Percentiles rank a stretch among this genome's conserved stretches.
Conservation (phyloP, 768 basidiomycete species). For the Hericium rajendrae region DNA sequence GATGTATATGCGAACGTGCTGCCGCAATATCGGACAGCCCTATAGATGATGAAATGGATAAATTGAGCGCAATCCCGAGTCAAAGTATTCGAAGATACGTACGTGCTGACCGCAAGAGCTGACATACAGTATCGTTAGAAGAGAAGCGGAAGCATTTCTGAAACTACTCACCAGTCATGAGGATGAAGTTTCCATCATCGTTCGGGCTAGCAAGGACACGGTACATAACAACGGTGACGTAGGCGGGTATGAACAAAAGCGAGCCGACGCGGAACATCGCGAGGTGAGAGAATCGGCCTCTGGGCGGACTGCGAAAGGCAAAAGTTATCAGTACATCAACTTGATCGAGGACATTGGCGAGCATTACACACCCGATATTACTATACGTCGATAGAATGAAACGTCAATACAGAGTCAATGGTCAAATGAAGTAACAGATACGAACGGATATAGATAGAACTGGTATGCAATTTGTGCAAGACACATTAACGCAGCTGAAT, state of each 20-base stretch:
- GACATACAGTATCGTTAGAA: conserved; percentile 7
- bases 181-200: conserved; percentile 62
- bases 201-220: conserved; percentile 60
- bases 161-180: conserved; percentile 64
- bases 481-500: conserved; percentile 84
- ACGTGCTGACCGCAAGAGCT: conserved; percentile 81
- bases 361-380: conserved; percentile 25
- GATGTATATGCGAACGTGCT: conserved; percentile 86
- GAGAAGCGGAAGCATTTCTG: conserved; percentile 1
- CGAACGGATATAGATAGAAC: conserved; percentile 84
- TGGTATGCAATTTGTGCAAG: conserved; percentile 90
- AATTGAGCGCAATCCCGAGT: neutral
- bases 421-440: conserved; percentile 6
- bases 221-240: conserved; percentile 69
- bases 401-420: neutral
- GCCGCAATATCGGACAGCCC: conserved; percentile 82
- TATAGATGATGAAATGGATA: conserved; percentile 25
- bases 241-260: conserved; percentile 80
- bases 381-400: conserved; percentile 9
- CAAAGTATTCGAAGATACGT: conserved; percentile 21
- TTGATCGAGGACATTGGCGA: neutral
- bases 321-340: neutral
- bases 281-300: conserved; percentile 74
- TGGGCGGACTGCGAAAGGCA: conserved; percentile 48
- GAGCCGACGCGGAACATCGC: conserved; percentile 89